Percentiles rank a stretch among this genome's conserved stretches.
These are phyloP conservation scores for Hypoxylon sp. DNA, from an alignment of 2,329 filamentous ascomycete species.

Conservation along the genomic window DNA sequence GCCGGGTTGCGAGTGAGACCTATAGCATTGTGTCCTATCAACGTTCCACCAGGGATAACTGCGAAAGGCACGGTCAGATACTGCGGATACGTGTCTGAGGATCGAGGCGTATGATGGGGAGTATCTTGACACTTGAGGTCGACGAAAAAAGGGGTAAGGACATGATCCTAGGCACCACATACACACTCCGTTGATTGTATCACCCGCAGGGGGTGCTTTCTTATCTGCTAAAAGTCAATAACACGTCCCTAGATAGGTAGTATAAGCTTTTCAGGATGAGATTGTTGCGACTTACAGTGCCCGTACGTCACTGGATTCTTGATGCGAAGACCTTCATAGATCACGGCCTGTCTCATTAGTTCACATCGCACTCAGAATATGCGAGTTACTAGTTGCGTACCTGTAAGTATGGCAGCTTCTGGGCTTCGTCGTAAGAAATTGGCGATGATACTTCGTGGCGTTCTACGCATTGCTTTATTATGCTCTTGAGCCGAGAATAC, in stretches of 20 bases:
- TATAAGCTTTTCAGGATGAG: not conserved
- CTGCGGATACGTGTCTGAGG: too few species aligned
- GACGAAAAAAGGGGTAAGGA: too few species aligned
- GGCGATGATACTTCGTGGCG: constrained; percentile 45
- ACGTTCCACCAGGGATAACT: constrained; percentile 53
- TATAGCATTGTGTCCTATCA: constrained; percentile 53
- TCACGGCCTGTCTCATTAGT: constrained; percentile 17
- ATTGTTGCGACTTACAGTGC: constrained; percentile 20
- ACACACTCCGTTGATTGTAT: constrained; percentile 46
- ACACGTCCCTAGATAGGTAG: not conserved
- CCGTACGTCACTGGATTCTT: constrained; percentile 37
- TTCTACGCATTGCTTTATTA: constrained; percentile 54
- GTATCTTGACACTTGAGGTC: not conserved
- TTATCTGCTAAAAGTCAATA: constrained; percentile 18
- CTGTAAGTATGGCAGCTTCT: constrained; percentile 50
- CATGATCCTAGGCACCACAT: not conserved
- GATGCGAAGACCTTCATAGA: constrained; percentile 35
- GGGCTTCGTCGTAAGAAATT: constrained; percentile 45
- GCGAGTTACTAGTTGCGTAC: not conserved
- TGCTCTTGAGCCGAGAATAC: constrained; percentile 55
- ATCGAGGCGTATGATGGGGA: not conserved
- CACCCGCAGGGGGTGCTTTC: constrained; percentile 45
- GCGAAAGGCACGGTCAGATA: too few species aligned
- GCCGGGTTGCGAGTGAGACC: constrained; percentile 50
- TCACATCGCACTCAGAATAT: not conserved